Percentiles rank a stretch among this genome's conserved stretches.
These are phyloP conservation scores for Podochytrium sp. DNA, from an alignment of 192 early-diverging fungal species.

Conservation along the genomic window DNA sequence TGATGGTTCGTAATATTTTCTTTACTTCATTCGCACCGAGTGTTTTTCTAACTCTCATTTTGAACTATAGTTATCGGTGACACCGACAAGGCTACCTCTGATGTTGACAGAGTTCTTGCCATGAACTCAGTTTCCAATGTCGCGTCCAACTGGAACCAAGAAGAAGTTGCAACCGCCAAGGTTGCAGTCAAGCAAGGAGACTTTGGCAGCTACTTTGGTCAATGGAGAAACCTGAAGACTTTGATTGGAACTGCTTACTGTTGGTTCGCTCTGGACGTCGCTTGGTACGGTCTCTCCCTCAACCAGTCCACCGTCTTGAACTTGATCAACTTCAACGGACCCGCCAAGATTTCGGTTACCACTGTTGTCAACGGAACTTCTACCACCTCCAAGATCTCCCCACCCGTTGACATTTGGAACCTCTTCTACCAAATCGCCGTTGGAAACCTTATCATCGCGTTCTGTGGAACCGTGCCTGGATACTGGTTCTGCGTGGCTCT, in stretches of 20 bases:
- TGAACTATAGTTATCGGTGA: constrained; percentile 60
- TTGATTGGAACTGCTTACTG: constrained; percentile 56
- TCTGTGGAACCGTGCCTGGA: constrained; percentile 73
- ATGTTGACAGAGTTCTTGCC: constrained; percentile 36
- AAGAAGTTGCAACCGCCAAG: neutral
- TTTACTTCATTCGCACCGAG: too few species aligned
- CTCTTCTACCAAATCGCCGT: constrained; percentile 53
- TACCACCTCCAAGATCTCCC: constrained; percentile 39
- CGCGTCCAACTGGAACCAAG: constrained; percentile 28
- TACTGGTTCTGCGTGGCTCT: constrained; percentile 94
- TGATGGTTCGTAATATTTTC: constrained; percentile 41
- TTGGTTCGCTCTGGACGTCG: constrained; percentile 58
- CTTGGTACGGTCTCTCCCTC: constrained; percentile 51
- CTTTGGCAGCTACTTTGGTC: constrained; percentile 67
- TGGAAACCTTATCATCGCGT: constrained; percentile 91
- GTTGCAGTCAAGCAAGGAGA: constrained; percentile 14
- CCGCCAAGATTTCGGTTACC: constrained; percentile 12
- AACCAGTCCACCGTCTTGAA: constrained; percentile 29
- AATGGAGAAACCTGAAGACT: constrained; percentile 81
- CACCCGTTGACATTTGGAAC: constrained; percentile 58
- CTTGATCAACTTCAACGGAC: constrained; percentile 43
- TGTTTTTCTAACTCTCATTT: neutral
- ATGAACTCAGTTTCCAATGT: constrained; percentile 26
- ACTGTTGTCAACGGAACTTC: neutral
- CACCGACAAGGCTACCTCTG: constrained; percentile 54